These are phyloP conservation scores for Podochytrium sp. DNA, from an alignment of 192 early-diverging fungal species.

Conservation along the genomic window DNA sequence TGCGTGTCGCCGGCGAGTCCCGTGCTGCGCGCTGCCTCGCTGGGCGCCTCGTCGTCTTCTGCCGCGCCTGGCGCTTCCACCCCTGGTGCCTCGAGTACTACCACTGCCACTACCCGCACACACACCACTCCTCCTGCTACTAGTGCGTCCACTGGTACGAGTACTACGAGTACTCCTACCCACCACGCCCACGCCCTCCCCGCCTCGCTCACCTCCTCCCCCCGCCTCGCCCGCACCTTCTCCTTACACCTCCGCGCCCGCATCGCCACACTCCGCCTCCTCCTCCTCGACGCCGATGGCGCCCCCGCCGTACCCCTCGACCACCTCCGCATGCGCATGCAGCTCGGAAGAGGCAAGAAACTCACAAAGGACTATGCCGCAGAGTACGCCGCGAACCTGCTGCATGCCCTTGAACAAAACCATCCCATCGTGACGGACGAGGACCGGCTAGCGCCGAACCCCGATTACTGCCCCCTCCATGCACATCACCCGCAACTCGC, in stretches of 20 bases:
- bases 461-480: too few species aligned
- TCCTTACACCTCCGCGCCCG: background rate
- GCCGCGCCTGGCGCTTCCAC: background rate
- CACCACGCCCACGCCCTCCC: background rate
- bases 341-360: background rate
- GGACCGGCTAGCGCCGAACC: too few species aligned
- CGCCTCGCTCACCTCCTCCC: background rate
- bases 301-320: conserved; percentile 16
- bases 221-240: background rate
- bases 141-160: background rate
- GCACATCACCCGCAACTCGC: too few species aligned
- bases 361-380: background rate
- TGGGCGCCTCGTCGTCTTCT: too few species aligned
- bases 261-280: conserved; percentile 1
- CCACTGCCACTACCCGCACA: background rate
- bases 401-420: background rate
- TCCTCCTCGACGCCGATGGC: conserved; percentile 19
- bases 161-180: background rate
- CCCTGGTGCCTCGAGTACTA: background rate
- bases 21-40: too few species aligned
- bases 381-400: background rate
- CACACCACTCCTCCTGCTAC: background rate
- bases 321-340: conserved; percentile 16
- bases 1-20: too few species aligned
- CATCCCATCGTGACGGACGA: background rate